These are phyloP conservation scores for Fusarium sp. DNA, from an alignment of 2,329 filamentous ascomycete species.

Conservation along the genomic window DNA sequence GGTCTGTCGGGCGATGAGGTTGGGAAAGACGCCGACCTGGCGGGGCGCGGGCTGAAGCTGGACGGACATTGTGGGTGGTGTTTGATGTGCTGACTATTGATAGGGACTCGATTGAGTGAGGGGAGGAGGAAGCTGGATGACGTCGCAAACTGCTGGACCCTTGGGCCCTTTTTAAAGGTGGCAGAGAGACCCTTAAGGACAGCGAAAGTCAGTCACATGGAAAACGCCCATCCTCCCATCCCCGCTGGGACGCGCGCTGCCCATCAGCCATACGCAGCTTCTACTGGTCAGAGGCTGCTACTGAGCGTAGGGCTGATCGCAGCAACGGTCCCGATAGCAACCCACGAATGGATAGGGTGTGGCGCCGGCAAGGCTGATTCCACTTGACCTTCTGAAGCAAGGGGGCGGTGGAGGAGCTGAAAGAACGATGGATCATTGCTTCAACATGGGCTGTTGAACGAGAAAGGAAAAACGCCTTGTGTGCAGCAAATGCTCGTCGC, in stretches of 20 bases:
- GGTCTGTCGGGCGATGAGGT: slow-evolving; percentile 51
- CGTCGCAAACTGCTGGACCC: background rate
- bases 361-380: slow-evolving; percentile 4
- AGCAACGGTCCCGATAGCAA: background rate
- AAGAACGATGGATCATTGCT: background rate
- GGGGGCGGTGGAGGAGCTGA: background rate
- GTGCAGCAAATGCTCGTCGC: background rate
- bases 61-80: background rate
- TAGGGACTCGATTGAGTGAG: background rate
- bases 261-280: background rate
- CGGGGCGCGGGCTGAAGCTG: slow-evolving; percentile 47
- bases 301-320: slow-evolving; percentile 2
- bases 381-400: background rate
- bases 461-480: background rate
- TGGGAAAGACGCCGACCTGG: slow-evolving; percentile 55
- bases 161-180: background rate
- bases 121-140: background rate
- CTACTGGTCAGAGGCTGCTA: background rate
- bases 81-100: background rate
- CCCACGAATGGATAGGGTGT: background rate
- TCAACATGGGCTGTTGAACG: background rate
- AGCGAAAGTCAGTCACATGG: background rate
- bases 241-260: background rate
- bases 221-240: background rate
- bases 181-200: background rate